phyloP scores from a whole-genome alignment of 2,329 filamentous ascomycete species.

The Fusarium miscanthi region DNA sequence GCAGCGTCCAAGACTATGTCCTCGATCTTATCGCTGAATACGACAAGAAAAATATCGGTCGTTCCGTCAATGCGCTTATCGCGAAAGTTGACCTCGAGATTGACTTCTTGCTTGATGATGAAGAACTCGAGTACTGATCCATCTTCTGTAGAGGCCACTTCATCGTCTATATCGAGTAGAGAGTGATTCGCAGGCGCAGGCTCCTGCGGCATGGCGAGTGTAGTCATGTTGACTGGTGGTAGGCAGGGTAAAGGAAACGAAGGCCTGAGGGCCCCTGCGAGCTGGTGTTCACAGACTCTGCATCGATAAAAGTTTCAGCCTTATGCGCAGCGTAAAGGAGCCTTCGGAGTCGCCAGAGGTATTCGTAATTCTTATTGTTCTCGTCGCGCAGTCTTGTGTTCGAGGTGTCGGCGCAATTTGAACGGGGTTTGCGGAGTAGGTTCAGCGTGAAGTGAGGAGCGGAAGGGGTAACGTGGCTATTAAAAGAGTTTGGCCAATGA shows the following conservation, averaged over 20 bases:
- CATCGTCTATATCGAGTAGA: slow-evolving; percentile 48
- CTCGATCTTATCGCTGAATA: slow-evolving; percentile 67
- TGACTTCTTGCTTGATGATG: slow-evolving; percentile 86
- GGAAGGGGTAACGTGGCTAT: background rate
- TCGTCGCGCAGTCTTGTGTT: slow-evolving; percentile 24
- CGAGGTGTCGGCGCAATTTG: slow-evolving; percentile 29
- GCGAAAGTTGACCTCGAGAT: slow-evolving; percentile 88
- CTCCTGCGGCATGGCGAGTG: slow-evolving; percentile 36
- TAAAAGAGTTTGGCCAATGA: background rate
- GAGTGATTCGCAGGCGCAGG: slow-evolving; percentile 40
- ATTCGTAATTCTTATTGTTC: slow-evolving; percentile 10
- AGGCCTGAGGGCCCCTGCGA: slow-evolving; percentile 43
- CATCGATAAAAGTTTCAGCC: slow-evolving; percentile 36
- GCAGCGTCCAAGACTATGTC: slow-evolving; percentile 71
- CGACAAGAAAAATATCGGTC: slow-evolving; percentile 82
- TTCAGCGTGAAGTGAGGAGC: slow-evolving; percentile 1
- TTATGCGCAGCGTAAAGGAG: background rate
- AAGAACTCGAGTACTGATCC: slow-evolving; percentile 56
- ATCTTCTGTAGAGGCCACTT: slow-evolving; percentile 51
- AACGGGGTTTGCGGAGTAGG: slow-evolving; percentile 21
- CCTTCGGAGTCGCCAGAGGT: background rate
- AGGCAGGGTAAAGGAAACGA: slow-evolving; percentile 37
- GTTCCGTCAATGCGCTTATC: slow-evolving; percentile 79
- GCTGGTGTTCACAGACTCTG: slow-evolving; percentile 33
- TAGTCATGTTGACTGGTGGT: slow-evolving; percentile 30